Evolutionary conservation across 1,139 yeast species (phyloP), one percentile per base, ranked within the genome.

Genomic region (Debaryomyces robertsiae): DNA sequence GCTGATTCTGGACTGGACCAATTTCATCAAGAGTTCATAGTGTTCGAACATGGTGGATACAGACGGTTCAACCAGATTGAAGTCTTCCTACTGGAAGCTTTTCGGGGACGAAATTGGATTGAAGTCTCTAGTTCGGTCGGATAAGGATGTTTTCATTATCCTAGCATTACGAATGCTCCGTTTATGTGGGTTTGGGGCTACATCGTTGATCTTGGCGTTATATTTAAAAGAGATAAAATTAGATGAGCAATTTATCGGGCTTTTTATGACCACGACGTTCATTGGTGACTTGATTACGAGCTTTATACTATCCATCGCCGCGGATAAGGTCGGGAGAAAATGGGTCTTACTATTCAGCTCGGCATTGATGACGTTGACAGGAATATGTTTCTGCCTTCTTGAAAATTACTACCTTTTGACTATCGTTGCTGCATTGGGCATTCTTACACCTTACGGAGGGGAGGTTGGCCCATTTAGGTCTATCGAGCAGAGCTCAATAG

Each of bases 401-500:
- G 54, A 55, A 24, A 57, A 58, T 41, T 57, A 51, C 19, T 44
- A 45, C 9, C 18, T 64, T 3, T 49, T 71, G 33, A 53, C 62
- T 16, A 36, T 48, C 0, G 52, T 58, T 16, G 65, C 69, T 0
- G 47, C 63, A 7, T 23, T 65, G 6, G 76, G 77, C 2, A 62
- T 68, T 11, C 53, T 70, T 28, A 69, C 75, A 1, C 73, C 74
- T 3, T 60, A 66, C 22, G 76, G 76, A 1, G 72, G 69, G 2
- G 77, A 71, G 45, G 75, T 69, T 11, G 75, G 75, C 0, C 69
- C 74, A 0, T 70, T 69, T 47, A 55, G 75, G 40, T 62, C 73
- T 3, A 58, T 69, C 16, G 77, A 71, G 46, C 74, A 69, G 39
- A 57, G 70, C 30, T 48, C 69, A 1, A 60, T 70, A 30, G 73